Base-by-base conservation (phyloP, 2,329 filamentous ascomycete species). In the Arthrobotrys entomopaga region DNA sequence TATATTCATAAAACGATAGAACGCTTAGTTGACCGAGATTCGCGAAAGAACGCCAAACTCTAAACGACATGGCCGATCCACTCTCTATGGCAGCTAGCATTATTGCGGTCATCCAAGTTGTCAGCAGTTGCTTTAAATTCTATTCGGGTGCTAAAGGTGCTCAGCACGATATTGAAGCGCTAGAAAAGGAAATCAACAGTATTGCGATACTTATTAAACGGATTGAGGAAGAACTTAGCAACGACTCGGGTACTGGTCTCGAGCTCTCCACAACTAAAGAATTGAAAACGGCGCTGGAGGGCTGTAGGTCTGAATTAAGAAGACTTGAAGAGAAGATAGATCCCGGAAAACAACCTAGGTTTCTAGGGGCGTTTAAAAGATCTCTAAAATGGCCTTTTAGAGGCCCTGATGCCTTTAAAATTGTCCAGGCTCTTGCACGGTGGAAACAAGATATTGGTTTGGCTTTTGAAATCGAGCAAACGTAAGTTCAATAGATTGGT, bases 131-230 rank as follows among this genome's bases (percentile, higher is more conserved):
- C 29, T 59, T 26, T 53, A 66, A 66, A 58, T 20, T 66, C 26
- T 66, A 66, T 59, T 59, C 53, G 43, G 43, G 53, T 11, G 26
- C 54, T 42, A 66, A 66, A 38, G 63, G 59, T 22, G 63, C 53
- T 10, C 50, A 52, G 20, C 13, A 10, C 0, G 63, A 66, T 29
- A 53, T 59, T 20, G 63, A 58, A 29, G 46, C 38, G 8, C 19
- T 66, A 38, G 29, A 13, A 46, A 52, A 19, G 22, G 63, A 59
- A 46, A 20, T 66, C 29, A n/a, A 2, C 29, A 66, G 53, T 34
- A n/a, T 66, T 20, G 43, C 52, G 16, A n/a, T 40, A 24, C 19
- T 66, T 11, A 20, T 42, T 16, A 24, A 66, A 20, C 42, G 24
- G 15, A 53, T 66, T 40, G 13, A 53, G 15, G 16, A 46, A 3